These are phyloP conservation scores for Xylariaceae sp. DNA, from an alignment of 2,329 filamentous ascomycete species.

Conservation along the genomic window DNA sequence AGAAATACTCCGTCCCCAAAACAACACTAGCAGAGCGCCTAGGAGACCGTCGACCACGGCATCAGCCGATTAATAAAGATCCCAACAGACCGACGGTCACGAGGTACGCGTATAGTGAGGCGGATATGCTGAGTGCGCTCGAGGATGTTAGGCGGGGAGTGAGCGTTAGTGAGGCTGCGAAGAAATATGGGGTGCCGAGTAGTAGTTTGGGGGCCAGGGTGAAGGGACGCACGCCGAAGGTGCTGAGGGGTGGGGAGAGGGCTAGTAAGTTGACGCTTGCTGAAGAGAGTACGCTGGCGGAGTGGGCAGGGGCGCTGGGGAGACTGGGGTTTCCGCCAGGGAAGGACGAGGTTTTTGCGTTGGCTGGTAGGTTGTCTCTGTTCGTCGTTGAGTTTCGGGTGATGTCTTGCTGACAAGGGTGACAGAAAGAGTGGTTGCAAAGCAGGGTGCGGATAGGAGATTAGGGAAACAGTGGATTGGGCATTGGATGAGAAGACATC, in stretches of 20 bases:
- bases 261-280: slow-evolving; percentile 19
- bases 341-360: slow-evolving; percentile 25
- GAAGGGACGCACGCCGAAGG: slow-evolving; percentile 16
- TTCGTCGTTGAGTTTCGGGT: not conserved
- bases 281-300: slow-evolving; percentile 26
- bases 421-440: not conserved
- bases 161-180: slow-evolving; percentile 19
- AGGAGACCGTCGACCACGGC: slow-evolving; percentile 16
- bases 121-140: slow-evolving; percentile 24
- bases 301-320: slow-evolving; percentile 24
- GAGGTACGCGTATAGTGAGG: slow-evolving; percentile 21
- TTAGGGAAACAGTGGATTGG: slow-evolving; percentile 29
- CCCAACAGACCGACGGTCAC: slow-evolving; percentile 12
- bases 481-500: slow-evolving; percentile 26
- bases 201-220: slow-evolving; percentile 25
- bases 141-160: not conserved
- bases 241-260: slow-evolving; percentile 20
- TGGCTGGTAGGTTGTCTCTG: slow-evolving; percentile 22
- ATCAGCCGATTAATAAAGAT: slow-evolving; percentile 12
- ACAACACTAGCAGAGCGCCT: slow-evolving; percentile 23
- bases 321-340: slow-evolving; percentile 24
- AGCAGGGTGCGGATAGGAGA: slow-evolving; percentile 15
- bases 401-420: no score
- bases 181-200: slow-evolving; percentile 25
- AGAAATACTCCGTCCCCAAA: slow-evolving; percentile 23